phyloP scores from a whole-genome alignment of 306 rosid genomes.

The Astragalus glycyphyllos region DNA sequence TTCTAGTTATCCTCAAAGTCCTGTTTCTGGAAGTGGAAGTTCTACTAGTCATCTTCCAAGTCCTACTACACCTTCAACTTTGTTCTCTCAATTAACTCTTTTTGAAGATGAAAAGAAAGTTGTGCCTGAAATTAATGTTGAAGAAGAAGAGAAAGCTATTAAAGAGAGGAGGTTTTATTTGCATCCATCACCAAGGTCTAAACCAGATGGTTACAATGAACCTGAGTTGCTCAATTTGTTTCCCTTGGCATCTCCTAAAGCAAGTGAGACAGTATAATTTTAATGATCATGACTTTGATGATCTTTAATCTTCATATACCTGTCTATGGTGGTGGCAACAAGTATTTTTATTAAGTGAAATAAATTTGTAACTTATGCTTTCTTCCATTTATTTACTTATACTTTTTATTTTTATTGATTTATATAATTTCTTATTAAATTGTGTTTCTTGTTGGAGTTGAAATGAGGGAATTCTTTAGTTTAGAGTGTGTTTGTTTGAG shows the following conservation, averaged over 20 bases:
- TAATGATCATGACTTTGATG: conserved; percentile 23
- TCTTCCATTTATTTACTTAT: background rate
- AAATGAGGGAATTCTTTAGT: no score
- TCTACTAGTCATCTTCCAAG: conserved; percentile 52
- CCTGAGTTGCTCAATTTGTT: conserved; percentile 76
- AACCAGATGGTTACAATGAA: conserved; percentile 49
- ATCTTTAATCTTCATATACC: conserved; percentile 7
- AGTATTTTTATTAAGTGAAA: conserved; percentile 22
- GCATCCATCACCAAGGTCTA: conserved; percentile 77
- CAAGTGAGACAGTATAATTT: conserved; percentile 39
- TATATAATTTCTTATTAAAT: no score
- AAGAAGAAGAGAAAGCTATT: conserved; percentile 82
- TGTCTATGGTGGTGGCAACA: background rate
- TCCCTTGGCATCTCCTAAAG: conserved; percentile 63
- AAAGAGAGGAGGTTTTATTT: conserved; percentile 75
- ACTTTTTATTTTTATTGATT: background rate
- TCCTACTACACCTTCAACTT: conserved; percentile 68
- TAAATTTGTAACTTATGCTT: background rate
- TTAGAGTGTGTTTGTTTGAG: no score
- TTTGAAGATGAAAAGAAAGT: conserved; percentile 50
- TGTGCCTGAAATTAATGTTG: conserved; percentile 41
- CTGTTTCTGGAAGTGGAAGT: conserved; percentile 47
- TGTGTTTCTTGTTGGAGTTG: no score
- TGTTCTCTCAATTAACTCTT: conserved; percentile 62
- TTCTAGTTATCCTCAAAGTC: conserved; percentile 49